Evolutionary conservation across 23 red algal species (phyloP), one percentile per base, ranked within the genome.

Genomic region (Chondrus crispus): DNA sequence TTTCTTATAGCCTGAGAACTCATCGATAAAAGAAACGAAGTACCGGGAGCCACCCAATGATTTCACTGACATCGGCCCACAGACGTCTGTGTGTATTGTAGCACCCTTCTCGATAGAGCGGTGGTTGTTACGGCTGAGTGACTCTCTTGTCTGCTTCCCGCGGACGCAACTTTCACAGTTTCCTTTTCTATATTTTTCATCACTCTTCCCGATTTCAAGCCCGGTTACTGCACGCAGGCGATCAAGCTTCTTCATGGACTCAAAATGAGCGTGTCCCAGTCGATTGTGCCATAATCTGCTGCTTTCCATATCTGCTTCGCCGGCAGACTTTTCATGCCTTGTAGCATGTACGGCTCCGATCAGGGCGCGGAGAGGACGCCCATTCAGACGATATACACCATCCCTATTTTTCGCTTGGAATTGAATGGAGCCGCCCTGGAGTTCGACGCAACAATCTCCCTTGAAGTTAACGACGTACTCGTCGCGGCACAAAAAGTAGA

Each of bases 11-110:
- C 70, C 70, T 40, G 32, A 12, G 32, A 7, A 13, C 32, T 42
- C 70, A 76, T 76, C 70, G 24, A 42, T 76, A 39, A 76, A 76
- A n/a, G 70, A 1, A 5, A 76, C 70, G 42, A 76, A 76, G 42
- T 76, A 76, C 70, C 38, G 32, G 24, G 32, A 40, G 1, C 70
- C 2, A 13, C 32, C 28, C 29, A 76, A 40, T 24, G 32, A 40
- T 32, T n/a, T 40, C 26, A 35, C 35, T 20, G 1, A 36, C 79
- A 55, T 53, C n/a, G 79, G 79, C 7, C 79, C 79, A 41, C 50
- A 55, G 48, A 83, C 48, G 47, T 83, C 79, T 24, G 79, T 35
- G 48, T 83, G 48, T 41, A 83, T 55, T 83, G 40, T 1, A 28
- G 29, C 79, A 14, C 48, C 22, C 50, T 38, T 35, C 35, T 63